Conservation (phyloP, 495 filamentous ascomycete genomes). For the Hamigera avellanea region DNA sequence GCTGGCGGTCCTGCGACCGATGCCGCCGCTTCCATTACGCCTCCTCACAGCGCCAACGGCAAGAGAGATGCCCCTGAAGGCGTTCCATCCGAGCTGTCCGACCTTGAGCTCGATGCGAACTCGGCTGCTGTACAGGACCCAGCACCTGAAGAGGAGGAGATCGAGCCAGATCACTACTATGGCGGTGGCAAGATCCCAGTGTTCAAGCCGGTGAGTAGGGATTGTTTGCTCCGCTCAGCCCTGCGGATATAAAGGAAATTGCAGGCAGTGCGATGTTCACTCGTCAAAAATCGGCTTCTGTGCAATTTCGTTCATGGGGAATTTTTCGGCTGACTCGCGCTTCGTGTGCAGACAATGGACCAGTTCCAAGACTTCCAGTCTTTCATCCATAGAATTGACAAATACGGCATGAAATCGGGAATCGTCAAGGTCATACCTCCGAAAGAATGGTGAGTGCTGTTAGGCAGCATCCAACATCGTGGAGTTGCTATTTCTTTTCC, state of each 20-base stretch:
- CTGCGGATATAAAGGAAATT: too few relatives aligned
- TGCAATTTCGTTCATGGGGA: too few relatives aligned
- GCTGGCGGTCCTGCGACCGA: conserved; percentile 16
- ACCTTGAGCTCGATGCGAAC: conserved; percentile 32
- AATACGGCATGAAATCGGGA: conserved; percentile 92
- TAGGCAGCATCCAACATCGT: too few relatives aligned
- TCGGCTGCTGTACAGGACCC: conserved; percentile 5
- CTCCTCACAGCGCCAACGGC: conserved; percentile 34
- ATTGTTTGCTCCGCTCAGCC: too few relatives aligned
- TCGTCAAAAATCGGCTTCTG: too few relatives aligned
- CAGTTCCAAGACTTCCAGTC: conserved; percentile 86
- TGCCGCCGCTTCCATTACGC: conserved; percentile 29
- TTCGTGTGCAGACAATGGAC: conserved; percentile 54
- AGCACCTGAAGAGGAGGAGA: conserved; percentile 42
- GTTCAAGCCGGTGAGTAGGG: conserved; percentile 68
- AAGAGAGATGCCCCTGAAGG: conserved; percentile 32
- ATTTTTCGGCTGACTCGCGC: conserved; percentile 7
- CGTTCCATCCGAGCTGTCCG: conserved; percentile 32
- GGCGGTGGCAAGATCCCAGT: conserved; percentile 79
- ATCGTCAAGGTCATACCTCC: conserved; percentile 95
- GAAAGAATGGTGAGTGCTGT: conserved; percentile 66
- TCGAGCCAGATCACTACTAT: conserved; percentile 78
- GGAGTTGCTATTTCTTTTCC: too few relatives aligned
- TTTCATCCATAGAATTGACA: conserved; percentile 80
- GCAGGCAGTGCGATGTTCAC: too few relatives aligned